Base-by-base conservation (phyloP, 257 asterid genomes). In the Henckelia pumila region DNA sequence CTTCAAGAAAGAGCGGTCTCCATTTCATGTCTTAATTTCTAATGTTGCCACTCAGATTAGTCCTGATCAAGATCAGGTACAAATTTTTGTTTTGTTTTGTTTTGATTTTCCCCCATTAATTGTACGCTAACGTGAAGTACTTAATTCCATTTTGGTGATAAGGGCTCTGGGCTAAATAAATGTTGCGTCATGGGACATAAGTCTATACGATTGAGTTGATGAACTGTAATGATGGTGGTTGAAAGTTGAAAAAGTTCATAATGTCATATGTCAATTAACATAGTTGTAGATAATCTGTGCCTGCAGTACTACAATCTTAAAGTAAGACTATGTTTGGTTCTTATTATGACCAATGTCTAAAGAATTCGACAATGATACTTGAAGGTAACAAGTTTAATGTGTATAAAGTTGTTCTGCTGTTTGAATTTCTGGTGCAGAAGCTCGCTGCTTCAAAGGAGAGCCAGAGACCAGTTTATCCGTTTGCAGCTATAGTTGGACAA, bases 401-500 rank as follows among this genome's bases (percentile, higher is more conserved):
- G 63, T 44, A 32, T 59, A 52, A 63, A 64, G 50, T 40, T 56
- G 23, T 56, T n/a, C 53, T 63, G 61, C 55, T 29, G 57, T 25
- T 9, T 74, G 52, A 60, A 52, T 76, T 63, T 73, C 79, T 78
- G 95, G 85, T 72, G 44, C 73, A 63, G 77, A 87, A 87, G 75
- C 81, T 77, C 23, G 87, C 86, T 49, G 81, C 86, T 30, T 85
- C 89, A 0, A 86, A 82, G 70, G 95, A 87, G 68, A 85, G 58
- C 70, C 96, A 87, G 73, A 86, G 99, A 76, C 99, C 97, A 1
- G 99, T 91, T 28, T 94, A 90, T 66, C 99, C 96, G 2, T 94
- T 91, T 79, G 82, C 99, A 50, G 97, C 99, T 22, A 91, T 94
- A 82, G 97, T 94, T 19, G 99, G 99, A 37, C 99, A 94, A 73